Base-by-base conservation (phyloP, 305 asterid species). In the Plantago lanceolata region DNA sequence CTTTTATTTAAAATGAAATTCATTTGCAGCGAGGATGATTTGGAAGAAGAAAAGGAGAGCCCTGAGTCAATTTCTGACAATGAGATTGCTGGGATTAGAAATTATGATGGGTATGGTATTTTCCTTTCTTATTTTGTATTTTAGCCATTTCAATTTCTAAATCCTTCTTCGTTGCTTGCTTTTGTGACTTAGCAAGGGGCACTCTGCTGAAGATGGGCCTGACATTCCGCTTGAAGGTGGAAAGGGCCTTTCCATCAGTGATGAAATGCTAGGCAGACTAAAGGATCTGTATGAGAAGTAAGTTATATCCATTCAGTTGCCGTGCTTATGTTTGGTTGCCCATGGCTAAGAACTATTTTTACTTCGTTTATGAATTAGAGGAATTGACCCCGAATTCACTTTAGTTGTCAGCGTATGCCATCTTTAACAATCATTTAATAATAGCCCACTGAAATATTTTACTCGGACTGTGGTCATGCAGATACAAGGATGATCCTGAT, bases 221-320 rank as follows among this genome's bases (percentile, higher is more conserved):
- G 69, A 45, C 62, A 71, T 78, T 69, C 71, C 67, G 59, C 61
- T 71, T 18, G 73, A 78, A 66, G 73, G 66, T 69, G 78, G 82
- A 74, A 77, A 79, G 37, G 59, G 61, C 31, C 71, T 73, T 48
- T 57, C 69, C 70, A 82, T 74, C 43, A 61, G 60, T 66, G 75
- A 76, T 63, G 93, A 86, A 72, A 53, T 77, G 74, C 73, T 73
- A 47, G 76, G 57, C 74, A 79, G 79, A 77, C 72, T 84, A 47
- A 79, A 69, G 78, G 87, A 79, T 80, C 91, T 91, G 65, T 78
- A 73, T 77, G 85, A 84, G 75, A 83, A 78, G 98, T 88, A 80
- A 78, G 91, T 84, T 64, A 45, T 66, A 35, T 51, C 17, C 6
- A 60, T 52, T 44, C 68, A 50, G 55, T 44, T 59, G 48, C 43